Conservation (phyloP, 2,329 filamentous ascomycete species). For the Coniella vitis region DNA sequence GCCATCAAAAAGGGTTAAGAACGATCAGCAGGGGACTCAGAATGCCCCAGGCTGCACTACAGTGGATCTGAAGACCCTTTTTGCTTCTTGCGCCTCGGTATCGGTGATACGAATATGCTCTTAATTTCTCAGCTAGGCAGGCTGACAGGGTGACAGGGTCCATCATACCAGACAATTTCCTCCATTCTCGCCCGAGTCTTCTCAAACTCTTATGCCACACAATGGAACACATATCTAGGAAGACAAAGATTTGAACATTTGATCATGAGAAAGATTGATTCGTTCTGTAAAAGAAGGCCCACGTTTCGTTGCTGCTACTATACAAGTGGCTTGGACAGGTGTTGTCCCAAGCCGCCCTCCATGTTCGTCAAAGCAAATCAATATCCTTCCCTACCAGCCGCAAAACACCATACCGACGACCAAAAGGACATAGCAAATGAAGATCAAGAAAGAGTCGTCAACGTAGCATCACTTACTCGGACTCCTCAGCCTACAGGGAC, state of each 20-base stretch:
- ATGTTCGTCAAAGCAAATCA: slow-evolving; percentile 12
- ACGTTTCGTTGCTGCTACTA: slow-evolving; percentile 4
- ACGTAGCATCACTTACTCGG: slow-evolving; percentile 26
- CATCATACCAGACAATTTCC: no score
- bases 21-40: no score
- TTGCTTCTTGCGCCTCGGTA: no score
- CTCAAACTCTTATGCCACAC: no score
- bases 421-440: slow-evolving; percentile 9
- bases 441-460: slow-evolving; percentile 11
- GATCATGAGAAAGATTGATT: slow-evolving; percentile 1
- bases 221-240: no score
- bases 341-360: background rate
- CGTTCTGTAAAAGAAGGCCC: slow-evolving; percentile 1
- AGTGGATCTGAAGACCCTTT: background rate
- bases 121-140: no score
- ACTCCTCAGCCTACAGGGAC: slow-evolving; percentile 46
- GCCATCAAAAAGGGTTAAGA: no score
- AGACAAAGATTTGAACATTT: no score
- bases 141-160: no score
- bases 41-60: no score
- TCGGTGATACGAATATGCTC: no score
- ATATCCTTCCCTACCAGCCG: slow-evolving; percentile 7
- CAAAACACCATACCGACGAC: slow-evolving; percentile 10
- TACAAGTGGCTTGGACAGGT: background rate
- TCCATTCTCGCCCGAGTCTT: no score